Evolutionary conservation across 768 basidiomycete genomes (phyloP), one percentile per base, ranked within the genome.

Genomic region (Pleurotus tuoliensis): DNA sequence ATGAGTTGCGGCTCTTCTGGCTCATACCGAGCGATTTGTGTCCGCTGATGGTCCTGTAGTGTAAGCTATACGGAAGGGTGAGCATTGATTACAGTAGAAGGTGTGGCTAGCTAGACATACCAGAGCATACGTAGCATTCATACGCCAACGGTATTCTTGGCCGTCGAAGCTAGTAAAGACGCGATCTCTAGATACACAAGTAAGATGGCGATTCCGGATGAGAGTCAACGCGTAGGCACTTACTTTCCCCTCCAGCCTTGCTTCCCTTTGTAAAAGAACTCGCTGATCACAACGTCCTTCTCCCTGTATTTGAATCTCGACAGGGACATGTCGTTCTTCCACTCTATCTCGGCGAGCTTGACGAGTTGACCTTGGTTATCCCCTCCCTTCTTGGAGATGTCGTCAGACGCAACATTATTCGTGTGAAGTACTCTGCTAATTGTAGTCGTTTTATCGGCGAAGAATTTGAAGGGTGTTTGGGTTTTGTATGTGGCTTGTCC

Each of bases 401-500:
- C 47, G 43, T 56, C 49, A 40, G 56, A 53, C 15, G 22, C 51
- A 7, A 53, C 39, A 24, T 39, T 53, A 38, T 53, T 30, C 37
- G 51, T 40, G 51, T 53, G 56, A 30, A 58, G 46, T 24, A 61
- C 53, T 38, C 62, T 59, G 53, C 18, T 59, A 3, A 64, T 61
- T 12, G 59, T 60, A 20, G 66, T 64, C 5, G 60, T 64, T 18
- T 62, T 57, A 16, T 55, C 43, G 38, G 58, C 59, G 46, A 66
- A 64, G 3, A 61, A 34, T 24, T 51, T 62, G 24, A 55, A 60
- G 4, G 64, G 62, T 4, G 66, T 64, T 25, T 40, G 52, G 20
- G 62, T 58, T 48, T 61, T 62, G 56, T 67, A 68, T n/a, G 66
- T 37, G 18, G 61, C 57, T 37, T 64, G 63, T 27, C 64, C 67